These are phyloP conservation scores for Euphrasia confusa DNA, from an alignment of 257 asterid species.

Conservation along the genomic window DNA sequence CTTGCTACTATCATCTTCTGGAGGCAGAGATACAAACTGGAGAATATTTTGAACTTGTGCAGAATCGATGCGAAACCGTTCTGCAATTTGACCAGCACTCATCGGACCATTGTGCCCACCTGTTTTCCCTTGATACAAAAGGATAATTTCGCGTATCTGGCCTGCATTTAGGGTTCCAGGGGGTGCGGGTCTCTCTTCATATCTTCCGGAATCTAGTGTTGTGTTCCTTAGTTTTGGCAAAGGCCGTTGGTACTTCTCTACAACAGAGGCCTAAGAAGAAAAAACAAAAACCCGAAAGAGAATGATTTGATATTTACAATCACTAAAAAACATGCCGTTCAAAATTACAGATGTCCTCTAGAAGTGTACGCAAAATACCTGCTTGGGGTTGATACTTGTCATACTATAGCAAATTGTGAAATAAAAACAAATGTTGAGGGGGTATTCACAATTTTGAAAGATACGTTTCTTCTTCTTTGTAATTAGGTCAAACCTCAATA, in stretches of 20 bases:
- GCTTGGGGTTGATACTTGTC: too few species aligned
- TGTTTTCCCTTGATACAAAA: constrained; percentile 69
- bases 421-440: too few species aligned
- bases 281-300: constrained; percentile 19
- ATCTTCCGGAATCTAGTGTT: constrained; percentile 54
- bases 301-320: not conserved
- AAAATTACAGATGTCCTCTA: not conserved
- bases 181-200: constrained; percentile 69
- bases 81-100: constrained; percentile 54
- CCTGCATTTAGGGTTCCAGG: constrained; percentile 74
- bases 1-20: constrained; percentile 45
- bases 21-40: constrained; percentile 62
- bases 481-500: not conserved
- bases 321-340: not conserved
- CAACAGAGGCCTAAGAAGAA: constrained; percentile 60
- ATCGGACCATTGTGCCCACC: constrained; percentile 56
- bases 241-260: constrained; percentile 63
- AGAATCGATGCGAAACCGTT: constrained; percentile 49
- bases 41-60: constrained; percentile 63
- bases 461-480: too few species aligned
- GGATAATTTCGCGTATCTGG: constrained; percentile 67
- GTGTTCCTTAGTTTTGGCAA: constrained; percentile 79
- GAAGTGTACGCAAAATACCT: not conserved
- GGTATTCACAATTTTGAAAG: too few species aligned
- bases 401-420: too few species aligned